Conservation (phyloP, 306 rosid genomes). For the Medicago lupulina region DNA sequence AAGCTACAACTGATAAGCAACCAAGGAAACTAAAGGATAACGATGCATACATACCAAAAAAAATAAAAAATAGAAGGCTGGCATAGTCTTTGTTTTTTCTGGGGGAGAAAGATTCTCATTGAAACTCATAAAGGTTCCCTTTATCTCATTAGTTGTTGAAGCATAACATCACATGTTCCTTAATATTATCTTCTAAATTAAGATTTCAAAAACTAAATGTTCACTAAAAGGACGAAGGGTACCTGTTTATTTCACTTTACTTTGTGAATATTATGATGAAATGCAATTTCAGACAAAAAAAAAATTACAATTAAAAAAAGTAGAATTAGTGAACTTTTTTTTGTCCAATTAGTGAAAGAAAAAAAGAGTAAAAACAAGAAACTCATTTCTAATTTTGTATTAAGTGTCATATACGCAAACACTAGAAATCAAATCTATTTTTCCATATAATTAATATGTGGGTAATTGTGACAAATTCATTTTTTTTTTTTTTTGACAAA, state of each 20-base stretch:
- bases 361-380: neutral
- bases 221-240: slow-evolving; percentile 1
- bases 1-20: slow-evolving; percentile 32
- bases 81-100: slow-evolving; percentile 26
- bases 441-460: no score
- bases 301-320: neutral
- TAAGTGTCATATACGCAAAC: no score
- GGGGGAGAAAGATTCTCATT: slow-evolving; percentile 42
- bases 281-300: neutral
- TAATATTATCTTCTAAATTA: slow-evolving; percentile 14
- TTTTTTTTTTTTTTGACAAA: neutral
- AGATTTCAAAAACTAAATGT: slow-evolving; percentile 2
- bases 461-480: no score
- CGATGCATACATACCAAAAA: slow-evolving; percentile 13
- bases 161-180: slow-evolving; percentile 40
- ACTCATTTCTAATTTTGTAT: neutral
- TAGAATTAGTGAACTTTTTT: neutral
- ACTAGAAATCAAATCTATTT: no score
- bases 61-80: neutral
- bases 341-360: neutral
- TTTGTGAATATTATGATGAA: neutral
- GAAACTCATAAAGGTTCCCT: slow-evolving; percentile 27
- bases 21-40: slow-evolving; percentile 23
- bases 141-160: slow-evolving; percentile 44
- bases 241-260: neutral